Base-by-base conservation (phyloP, 2,329 filamentous ascomycete genomes). In the Aspergillus sp. region DNA sequence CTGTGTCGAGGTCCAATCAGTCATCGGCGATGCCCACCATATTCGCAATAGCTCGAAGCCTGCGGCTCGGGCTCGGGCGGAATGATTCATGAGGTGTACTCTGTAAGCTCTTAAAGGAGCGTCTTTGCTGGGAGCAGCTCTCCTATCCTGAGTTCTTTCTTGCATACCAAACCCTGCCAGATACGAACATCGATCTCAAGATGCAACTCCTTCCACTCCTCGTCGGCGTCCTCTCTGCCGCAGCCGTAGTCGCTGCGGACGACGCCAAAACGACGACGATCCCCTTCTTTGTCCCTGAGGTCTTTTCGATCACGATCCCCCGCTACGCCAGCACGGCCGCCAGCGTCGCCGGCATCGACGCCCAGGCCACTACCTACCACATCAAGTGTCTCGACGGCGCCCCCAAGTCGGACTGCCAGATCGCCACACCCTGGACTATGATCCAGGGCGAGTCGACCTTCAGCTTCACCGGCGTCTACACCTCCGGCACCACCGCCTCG, bases 361-460 rank as follows among this genome's bases (percentile, higher is more conserved):
- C 60, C 19, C n/a, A 42, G 1, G 56, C 55, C 4, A 55, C 61
- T 11, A 65, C 63, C 36, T 65, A 64, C 57, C 45, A 63, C 23
- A 53, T 65, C 5, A 48, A 49, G 46, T 65, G 63, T 47, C 16
- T 54, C 1, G 55, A 59, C 16, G 54, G 50, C 38, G 63, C 63
- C 5, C 58, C 62, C 20, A 64, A 65, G 17, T 53, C 58, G 1
- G 54, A 57, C 29, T 65, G 63, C 53, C 19, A 65, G 31, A 54
- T 55, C 42, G 43, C 54, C 3, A 32, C 45, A 4, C 55, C 63
- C 5, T 61, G 55, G 55, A 66, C 63, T 0, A 54, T 66, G 29
- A 55, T 65, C 29, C 63, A 66, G n/a, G 63, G 60, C 1, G 46
- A 58, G 1, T 49, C 52, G 7, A 64, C 63, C 3, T 53, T 56